phyloP scores from a whole-genome alignment of 1,284 basidiomycete genomes.

The Moniliella sp. region DNA sequence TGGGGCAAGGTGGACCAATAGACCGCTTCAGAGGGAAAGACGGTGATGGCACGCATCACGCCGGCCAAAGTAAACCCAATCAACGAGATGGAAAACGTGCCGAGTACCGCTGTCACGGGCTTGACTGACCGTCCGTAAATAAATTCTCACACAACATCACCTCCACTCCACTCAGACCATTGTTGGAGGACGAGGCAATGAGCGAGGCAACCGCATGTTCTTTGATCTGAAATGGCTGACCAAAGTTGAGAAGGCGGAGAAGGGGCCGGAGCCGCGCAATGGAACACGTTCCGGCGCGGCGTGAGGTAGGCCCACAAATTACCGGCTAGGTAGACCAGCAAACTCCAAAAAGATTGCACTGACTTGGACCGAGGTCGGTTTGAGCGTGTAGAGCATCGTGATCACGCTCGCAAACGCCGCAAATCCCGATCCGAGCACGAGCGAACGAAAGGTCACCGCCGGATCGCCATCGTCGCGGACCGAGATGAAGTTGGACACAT shows the following conservation, averaged over 20 bases:
- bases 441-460: slow-evolving; percentile 43
- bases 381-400: slow-evolving; percentile 41
- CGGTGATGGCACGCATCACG: slow-evolving; percentile 6
- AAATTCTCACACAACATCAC: slow-evolving; percentile 33
- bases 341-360: slow-evolving; percentile 44
- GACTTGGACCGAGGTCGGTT: slow-evolving; percentile 42
- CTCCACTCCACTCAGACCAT: slow-evolving; percentile 40
- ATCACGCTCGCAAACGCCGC: slow-evolving; percentile 42
- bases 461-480: slow-evolving; percentile 45
- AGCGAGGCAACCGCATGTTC: slow-evolving; percentile 45
- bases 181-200: slow-evolving; percentile 41
- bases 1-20: slow-evolving; percentile 22
- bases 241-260: slow-evolving; percentile 43
- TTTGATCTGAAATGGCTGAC: slow-evolving; percentile 42
- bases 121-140: slow-evolving; percentile 7
- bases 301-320: slow-evolving; percentile 38
- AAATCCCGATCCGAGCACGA: slow-evolving; percentile 43
- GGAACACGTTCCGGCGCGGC: slow-evolving; percentile 35
- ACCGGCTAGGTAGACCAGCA: slow-evolving; percentile 42
- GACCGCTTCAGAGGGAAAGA: slow-evolving; percentile 31
- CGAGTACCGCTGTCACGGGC: slow-evolving; percentile 42
- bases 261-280: slow-evolving; percentile 35
- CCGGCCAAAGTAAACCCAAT: slow-evolving; percentile 47
- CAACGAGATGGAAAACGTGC: slow-evolving; percentile 46
- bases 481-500: slow-evolving; percentile 45